Evolutionary conservation across 1,284 basidiomycete genomes (phyloP).

Genomic region (Puccinia polysora): DNA sequence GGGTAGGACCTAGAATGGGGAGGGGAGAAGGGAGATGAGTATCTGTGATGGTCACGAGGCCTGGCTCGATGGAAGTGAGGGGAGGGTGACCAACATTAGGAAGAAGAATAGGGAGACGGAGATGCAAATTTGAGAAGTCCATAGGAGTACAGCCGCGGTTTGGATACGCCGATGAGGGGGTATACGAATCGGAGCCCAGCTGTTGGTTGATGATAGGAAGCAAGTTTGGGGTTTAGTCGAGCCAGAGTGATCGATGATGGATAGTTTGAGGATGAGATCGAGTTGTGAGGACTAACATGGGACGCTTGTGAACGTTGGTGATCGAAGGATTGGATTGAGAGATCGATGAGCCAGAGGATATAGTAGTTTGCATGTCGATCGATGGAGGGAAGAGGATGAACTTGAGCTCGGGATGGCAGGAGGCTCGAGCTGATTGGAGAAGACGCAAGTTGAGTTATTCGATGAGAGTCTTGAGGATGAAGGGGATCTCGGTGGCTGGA

Average conservation of each 20-base stretch:
- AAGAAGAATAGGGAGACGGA: conserved; percentile 68
- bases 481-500: no score
- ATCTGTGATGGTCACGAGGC: neutral
- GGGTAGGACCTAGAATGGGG: conserved; percentile 69
- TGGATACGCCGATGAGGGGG: conserved; percentile 75
- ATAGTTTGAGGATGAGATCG: neutral
- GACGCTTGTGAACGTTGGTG: neutral
- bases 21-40: neutral
- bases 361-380: no score
- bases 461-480: no score
- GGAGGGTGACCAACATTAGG: conserved; percentile 63
- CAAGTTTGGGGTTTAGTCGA: no score
- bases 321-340: neutral
- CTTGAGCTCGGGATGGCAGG: no score
- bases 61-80: neutral
- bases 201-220: conserved; percentile 20
- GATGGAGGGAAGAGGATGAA: no score
- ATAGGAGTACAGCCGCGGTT: conserved; percentile 77
- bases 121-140: conserved; percentile 74
- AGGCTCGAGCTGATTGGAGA: no score
- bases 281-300: neutral
- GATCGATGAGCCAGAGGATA: neutral
- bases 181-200: conserved; percentile 54
- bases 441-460: no score
- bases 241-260: no score